Evolutionary conservation across 2,329 filamentous ascomycete genomes (phyloP).

Genomic region (Aspergillus pseudoviridinutans): DNA sequence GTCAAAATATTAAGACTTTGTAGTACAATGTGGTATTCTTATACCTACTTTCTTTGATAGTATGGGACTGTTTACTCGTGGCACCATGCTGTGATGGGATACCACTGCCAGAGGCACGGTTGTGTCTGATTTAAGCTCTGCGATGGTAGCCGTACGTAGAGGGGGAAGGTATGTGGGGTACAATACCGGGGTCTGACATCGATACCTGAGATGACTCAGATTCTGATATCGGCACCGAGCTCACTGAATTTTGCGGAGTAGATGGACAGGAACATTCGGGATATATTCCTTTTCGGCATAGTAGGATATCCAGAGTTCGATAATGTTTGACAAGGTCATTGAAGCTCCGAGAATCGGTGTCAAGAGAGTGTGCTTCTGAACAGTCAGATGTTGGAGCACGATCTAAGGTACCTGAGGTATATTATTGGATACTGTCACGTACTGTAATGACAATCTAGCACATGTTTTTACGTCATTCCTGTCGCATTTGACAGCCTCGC

Average conservation of each 20-base stretch:
- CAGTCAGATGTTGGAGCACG: neutral
- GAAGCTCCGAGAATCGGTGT: conserved; percentile 1
- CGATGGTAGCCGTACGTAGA: neutral
- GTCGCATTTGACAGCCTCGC: neutral
- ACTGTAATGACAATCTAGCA: conserved; percentile 6
- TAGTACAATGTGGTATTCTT: no score
- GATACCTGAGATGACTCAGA: neutral
- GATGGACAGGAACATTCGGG: neutral
- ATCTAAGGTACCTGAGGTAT: neutral
- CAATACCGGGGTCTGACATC: neutral
- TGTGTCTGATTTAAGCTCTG: neutral
- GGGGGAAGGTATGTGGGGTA: neutral
- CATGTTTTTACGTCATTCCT: conserved; percentile 15
- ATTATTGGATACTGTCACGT: conserved; percentile 12
- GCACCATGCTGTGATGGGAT: no score
- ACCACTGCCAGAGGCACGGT: neutral
- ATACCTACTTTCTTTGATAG: no score
- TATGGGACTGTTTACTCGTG: no score
- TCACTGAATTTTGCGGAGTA: neutral
- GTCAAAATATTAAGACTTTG: no score
- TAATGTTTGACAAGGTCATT: neutral
- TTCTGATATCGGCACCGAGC: neutral
- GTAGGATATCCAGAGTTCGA: neutral
- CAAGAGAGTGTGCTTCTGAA: neutral
- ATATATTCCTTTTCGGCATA: neutral